phyloP scores from a whole-genome alignment of 768 basidiomycete species.

The Dioszegia hungarica region DNA sequence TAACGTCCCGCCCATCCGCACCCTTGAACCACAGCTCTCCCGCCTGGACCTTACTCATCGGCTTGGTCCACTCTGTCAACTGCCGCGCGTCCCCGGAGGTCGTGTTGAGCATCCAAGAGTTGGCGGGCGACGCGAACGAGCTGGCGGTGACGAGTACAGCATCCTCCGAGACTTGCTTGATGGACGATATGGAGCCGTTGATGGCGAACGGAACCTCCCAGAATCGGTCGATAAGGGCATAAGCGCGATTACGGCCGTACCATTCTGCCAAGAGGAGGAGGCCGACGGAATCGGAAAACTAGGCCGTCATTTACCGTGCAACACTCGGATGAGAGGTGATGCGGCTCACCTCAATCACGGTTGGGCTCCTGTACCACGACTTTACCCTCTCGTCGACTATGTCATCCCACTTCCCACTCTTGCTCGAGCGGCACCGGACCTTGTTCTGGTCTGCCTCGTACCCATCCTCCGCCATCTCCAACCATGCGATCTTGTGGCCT shows the following conservation, averaged over 20 bases:
- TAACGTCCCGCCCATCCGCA: constrained; percentile 66
- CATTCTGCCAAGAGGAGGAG: not conserved
- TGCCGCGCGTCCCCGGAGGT: constrained; percentile 46
- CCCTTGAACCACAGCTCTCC: constrained; percentile 90
- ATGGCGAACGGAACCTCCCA: constrained; percentile 53
- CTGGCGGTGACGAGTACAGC: constrained; percentile 68
- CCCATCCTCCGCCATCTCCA: constrained; percentile 79
- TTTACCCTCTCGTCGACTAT: constrained; percentile 60
- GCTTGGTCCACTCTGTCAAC: constrained; percentile 48
- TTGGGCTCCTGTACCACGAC: constrained; percentile 76
- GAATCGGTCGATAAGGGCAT: constrained; percentile 65
- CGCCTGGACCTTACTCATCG: constrained; percentile 58
- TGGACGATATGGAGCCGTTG: constrained; percentile 28
- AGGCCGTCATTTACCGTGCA: constrained; percentile 47
- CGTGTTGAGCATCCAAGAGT: constrained; percentile 61
- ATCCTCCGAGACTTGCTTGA: constrained; percentile 60
- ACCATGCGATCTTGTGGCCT: constrained; percentile 75
- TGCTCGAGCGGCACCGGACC: constrained; percentile 72
- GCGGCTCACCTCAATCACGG: constrained; percentile 34
- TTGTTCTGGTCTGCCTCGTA: constrained; percentile 75
- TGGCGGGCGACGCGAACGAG: constrained; percentile 72
- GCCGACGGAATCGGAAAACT: constrained; percentile 1
- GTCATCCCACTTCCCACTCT: constrained; percentile 59
- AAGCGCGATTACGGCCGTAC: constrained; percentile 1
- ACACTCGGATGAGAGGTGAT: constrained; percentile 69